These are phyloP conservation scores for Moniliophthora roreri DNA, from an alignment of 1,284 basidiomycete species.

Conservation along the genomic window DNA sequence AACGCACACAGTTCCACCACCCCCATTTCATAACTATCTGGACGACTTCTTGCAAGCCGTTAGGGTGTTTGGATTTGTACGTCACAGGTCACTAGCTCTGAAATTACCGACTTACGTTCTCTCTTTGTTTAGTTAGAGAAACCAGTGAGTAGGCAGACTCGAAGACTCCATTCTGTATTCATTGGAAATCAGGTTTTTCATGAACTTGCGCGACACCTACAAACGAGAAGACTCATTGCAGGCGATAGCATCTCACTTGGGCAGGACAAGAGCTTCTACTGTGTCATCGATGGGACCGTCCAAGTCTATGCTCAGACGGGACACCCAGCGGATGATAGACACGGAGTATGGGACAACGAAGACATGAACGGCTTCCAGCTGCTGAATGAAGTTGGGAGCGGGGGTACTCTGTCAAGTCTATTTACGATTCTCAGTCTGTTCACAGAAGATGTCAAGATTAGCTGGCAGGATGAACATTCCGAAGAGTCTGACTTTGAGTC, in stretches of 20 bases:
- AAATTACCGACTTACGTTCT: neutral
- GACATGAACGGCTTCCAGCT: slow-evolving; percentile 93
- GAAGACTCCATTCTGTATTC: neutral
- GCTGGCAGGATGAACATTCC: slow-evolving; percentile 74
- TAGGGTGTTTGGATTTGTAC: slow-evolving; percentile 87
- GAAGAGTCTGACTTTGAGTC: slow-evolving; percentile 18
- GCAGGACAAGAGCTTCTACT: slow-evolving; percentile 93
- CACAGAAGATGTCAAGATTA: slow-evolving; percentile 95
- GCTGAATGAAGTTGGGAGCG: slow-evolving; percentile 92
- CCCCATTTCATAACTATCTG: slow-evolving; percentile 89
- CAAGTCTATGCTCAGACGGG: slow-evolving; percentile 81
- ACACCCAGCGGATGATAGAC: slow-evolving; percentile 43
- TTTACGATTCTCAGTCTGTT: slow-evolving; percentile 96
- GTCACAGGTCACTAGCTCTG: slow-evolving; percentile 17
- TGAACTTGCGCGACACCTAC: slow-evolving; percentile 89
- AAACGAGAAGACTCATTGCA: slow-evolving; percentile 88
- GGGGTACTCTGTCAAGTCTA: slow-evolving; percentile 91
- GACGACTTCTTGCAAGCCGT: slow-evolving; percentile 95
- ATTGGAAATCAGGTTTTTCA: slow-evolving; percentile 75
- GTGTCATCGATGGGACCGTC: slow-evolving; percentile 89
- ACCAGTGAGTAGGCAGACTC: slow-evolving; percentile 57
- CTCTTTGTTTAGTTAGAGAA: slow-evolving; percentile 70
- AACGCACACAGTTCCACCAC: slow-evolving; percentile 51
- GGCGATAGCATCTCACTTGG: slow-evolving; percentile 91
- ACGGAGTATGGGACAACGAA: slow-evolving; percentile 74